Evolutionary conservation across 2,329 filamentous ascomycete species (phyloP).

Genomic region (Trichoderma sp.): DNA sequence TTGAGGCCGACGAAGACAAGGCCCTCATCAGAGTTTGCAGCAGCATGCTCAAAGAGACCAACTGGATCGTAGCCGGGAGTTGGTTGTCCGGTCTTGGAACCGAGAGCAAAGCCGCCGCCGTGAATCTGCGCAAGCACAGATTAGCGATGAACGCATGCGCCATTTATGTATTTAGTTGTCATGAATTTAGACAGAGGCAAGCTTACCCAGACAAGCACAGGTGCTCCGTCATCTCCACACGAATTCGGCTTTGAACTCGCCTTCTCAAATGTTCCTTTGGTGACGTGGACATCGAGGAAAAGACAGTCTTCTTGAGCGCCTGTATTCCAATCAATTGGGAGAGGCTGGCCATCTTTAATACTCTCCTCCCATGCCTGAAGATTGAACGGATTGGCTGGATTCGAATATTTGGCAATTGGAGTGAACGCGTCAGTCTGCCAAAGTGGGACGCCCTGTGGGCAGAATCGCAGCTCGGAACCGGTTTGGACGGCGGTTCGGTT

Average conservation of each 20-base stretch:
- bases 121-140: neutral
- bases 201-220: constrained; percentile 10
- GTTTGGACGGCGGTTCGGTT: neutral
- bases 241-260: neutral
- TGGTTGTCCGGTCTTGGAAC: neutral
- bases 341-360: neutral
- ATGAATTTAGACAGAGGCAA: neutral
- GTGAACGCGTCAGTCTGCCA: neutral
- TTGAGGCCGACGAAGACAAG: neutral
- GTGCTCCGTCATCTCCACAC: neutral
- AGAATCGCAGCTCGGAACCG: neutral
- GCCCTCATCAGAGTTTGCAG: neutral
- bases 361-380: neutral
- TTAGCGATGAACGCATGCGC: neutral
- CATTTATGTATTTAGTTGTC: neutral
- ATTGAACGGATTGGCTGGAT: neutral
- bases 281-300: constrained; percentile 6
- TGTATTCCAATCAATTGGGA: neutral
- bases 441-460: neutral
- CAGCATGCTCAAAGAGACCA: constrained; percentile 8
- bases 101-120: neutral
- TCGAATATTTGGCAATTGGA: neutral
- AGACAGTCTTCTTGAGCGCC: neutral
- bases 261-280: neutral
- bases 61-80: neutral